Evolutionary conservation across 2,329 filamentous ascomycete genomes (phyloP), one percentile per base, ranked within the genome.

Genomic region (Fusarium veterinarium): DNA sequence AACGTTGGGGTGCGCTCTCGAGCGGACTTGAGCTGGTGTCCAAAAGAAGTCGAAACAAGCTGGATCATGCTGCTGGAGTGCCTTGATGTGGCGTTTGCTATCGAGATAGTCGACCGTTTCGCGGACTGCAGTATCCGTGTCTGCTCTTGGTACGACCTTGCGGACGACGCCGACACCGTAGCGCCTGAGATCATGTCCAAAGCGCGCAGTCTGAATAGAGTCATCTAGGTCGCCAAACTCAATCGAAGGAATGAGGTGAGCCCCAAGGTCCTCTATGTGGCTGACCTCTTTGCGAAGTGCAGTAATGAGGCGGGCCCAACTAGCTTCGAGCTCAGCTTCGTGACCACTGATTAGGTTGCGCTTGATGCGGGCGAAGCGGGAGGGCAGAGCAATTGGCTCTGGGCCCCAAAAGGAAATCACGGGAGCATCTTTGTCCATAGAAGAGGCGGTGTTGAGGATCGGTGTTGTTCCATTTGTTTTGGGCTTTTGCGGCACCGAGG

Each of bases 41-140:
- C 91, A 93, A 82, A 92, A 93, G 76, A 93, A 88, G 80, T 93
- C 91, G 80, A 91, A 93, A 57, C 92, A 92, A 3, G 91, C 89
- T 9, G 91, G 91, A 44, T 91, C 89, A 73, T 81, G 79, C 30
- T 75, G 72, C 30, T 75, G 72, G 16, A 77, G 71, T 9, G 77
- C 69, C 40, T 78, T 80, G 51, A 79, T 73, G 53, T 77, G 73
- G 30, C 74, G 75, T 53, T 77, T 78, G 60, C 70, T 73, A 25
- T 80, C 76, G 46, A 81, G 75, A 77, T 93, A 93, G 45, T 86
- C 83, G 71, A 88, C 85, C 16, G 90, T 88, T 75, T 90, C 86
- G 51, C 85, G 83, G 75, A 92, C 91, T 79, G 88, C 88, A 31
- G 82, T 81, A 62, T 89, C 83, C 16, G 90, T 90, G 74, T 90